Conservation (phyloP, 352 stramenopile species). For the Pythium phragmitis region DNA sequence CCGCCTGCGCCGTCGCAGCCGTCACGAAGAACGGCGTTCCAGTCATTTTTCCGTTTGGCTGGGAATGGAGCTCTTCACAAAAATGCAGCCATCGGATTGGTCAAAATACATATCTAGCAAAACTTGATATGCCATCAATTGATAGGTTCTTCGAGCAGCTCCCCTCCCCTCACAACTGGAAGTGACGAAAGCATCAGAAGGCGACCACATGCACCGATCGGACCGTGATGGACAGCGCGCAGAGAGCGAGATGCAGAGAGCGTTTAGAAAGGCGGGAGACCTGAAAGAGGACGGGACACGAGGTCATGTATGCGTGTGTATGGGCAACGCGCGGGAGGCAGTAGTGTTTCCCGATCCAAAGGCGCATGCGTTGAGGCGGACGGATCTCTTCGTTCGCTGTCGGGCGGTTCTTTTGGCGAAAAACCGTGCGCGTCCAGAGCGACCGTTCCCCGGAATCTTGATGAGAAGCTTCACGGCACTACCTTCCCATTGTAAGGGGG, state of each 20-base stretch:
- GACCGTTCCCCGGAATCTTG: conserved; percentile 74
- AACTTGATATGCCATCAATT: conserved; percentile 6
- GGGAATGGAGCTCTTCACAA: conserved; percentile 2
- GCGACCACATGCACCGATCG: conserved; percentile 2
- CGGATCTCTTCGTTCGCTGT: conserved; percentile 17
- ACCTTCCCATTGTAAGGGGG: conserved; percentile 82
- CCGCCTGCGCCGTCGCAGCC: conserved; percentile 29
- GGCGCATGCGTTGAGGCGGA: neutral
- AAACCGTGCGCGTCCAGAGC: conserved; percentile 24
- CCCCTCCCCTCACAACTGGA: conserved; percentile 40
- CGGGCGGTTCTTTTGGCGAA: conserved; percentile 69
- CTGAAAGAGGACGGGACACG: neutral
- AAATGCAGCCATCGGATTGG: conserved; percentile 13
- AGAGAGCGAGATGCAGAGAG: neutral
- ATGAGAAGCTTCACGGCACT: conserved; percentile 74
- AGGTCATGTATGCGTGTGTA: conserved; percentile 1
- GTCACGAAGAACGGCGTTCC: conserved; percentile 49
- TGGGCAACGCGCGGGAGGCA: neutral
- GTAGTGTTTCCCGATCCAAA: neutral
- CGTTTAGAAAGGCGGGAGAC: neutral
- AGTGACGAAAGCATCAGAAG: conserved; percentile 51
- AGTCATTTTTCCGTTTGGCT: conserved; percentile 39
- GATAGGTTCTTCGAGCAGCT: neutral
- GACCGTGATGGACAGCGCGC: conserved; percentile 7
- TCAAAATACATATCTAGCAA: conserved; percentile 6